Evolutionary conservation across 371 early-diverging fungal genomes (phyloP).

Genomic region (Actinomortierella wolfii): DNA sequence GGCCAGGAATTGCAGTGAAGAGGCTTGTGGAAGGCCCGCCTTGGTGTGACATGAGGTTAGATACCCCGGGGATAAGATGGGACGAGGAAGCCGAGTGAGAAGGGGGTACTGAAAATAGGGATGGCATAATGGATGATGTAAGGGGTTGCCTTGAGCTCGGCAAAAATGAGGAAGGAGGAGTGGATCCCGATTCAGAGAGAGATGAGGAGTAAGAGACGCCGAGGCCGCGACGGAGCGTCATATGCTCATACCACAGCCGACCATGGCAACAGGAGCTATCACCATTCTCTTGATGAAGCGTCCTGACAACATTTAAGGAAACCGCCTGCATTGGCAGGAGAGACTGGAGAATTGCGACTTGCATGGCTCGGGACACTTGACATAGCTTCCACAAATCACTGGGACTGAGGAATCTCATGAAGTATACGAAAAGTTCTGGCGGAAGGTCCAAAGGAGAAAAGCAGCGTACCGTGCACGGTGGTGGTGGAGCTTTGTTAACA

Average conservation of each 20-base stretch:
- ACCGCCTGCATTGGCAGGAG: conserved; percentile 27
- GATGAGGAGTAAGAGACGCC: conserved; percentile 1
- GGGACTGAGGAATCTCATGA: conserved; percentile 26
- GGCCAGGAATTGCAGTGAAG: not conserved
- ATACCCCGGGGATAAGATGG: too few species aligned
- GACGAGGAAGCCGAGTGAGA: too few species aligned
- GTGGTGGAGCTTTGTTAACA: not conserved
- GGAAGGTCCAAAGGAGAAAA: conserved; percentile 40
- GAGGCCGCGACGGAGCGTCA: conserved; percentile 5
- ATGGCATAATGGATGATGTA: too few species aligned
- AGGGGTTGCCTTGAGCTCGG: not conserved
- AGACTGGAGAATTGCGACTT: conserved; percentile 10
- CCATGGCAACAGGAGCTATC: not conserved
- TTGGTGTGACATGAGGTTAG: too few species aligned
- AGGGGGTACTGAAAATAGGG: too few species aligned
- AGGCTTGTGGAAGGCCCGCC: too few species aligned
- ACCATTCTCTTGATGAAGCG: conserved; percentile 30
- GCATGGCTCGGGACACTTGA: conserved; percentile 28
- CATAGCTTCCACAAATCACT: conserved; percentile 34
- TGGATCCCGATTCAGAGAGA: too few species aligned
- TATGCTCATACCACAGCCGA: conserved; percentile 12
- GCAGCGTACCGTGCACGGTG: conserved; percentile 14
- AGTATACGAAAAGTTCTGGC: conserved; percentile 21
- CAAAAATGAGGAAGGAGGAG: not conserved
- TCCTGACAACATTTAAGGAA: conserved; percentile 23